These are phyloP conservation scores for Caloboletus firmus DNA, from an alignment of 1,284 basidiomycete species.

Conservation along the genomic window DNA sequence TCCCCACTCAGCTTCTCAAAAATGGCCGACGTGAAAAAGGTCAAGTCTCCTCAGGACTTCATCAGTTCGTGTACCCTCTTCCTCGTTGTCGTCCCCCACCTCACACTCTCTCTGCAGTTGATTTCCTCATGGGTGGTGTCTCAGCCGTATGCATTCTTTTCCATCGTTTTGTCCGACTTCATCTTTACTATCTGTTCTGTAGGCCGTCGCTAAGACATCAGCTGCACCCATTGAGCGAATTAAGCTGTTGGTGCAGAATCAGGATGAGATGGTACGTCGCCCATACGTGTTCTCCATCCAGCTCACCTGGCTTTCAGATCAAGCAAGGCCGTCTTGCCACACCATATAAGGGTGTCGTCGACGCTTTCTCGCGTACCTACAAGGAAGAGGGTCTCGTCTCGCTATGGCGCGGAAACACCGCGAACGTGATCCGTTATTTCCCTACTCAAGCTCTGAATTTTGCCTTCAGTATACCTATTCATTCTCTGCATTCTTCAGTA, in stretches of 20 bases:
- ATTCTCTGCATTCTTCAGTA: fast-evolving
- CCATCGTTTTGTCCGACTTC: neutral
- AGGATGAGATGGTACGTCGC: conserved; percentile 82
- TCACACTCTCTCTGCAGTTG: conserved; percentile 49
- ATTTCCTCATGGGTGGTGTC: conserved; percentile 92
- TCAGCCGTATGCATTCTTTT: conserved; percentile 65
- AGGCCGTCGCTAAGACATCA: conserved; percentile 97
- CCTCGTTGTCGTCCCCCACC: neutral
- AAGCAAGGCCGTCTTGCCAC: conserved; percentile 92
- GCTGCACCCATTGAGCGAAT: conserved; percentile 99
- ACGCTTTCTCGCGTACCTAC: conserved; percentile 89
- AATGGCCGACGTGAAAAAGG: conserved; percentile 78
- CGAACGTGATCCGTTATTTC: conserved; percentile 99
- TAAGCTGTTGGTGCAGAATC: conserved; percentile 97
- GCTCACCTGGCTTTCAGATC: conserved; percentile 56
- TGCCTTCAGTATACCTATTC: conserved; percentile 74
- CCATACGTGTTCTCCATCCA: neutral
- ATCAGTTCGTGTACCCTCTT: conserved; percentile 42
- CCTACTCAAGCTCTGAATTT: conserved; percentile 96
- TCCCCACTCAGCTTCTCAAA: conserved; percentile 54
- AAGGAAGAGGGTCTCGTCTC: conserved; percentile 88
- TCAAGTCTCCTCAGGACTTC: conserved; percentile 81
- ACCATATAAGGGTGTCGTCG: conserved; percentile 91
- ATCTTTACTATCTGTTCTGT: conserved; percentile 15
- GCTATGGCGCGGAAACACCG: conserved; percentile 95